These are phyloP conservation scores for Exserohilum rostratum DNA, from an alignment of 2,329 filamentous ascomycete genomes.

Conservation along the genomic window DNA sequence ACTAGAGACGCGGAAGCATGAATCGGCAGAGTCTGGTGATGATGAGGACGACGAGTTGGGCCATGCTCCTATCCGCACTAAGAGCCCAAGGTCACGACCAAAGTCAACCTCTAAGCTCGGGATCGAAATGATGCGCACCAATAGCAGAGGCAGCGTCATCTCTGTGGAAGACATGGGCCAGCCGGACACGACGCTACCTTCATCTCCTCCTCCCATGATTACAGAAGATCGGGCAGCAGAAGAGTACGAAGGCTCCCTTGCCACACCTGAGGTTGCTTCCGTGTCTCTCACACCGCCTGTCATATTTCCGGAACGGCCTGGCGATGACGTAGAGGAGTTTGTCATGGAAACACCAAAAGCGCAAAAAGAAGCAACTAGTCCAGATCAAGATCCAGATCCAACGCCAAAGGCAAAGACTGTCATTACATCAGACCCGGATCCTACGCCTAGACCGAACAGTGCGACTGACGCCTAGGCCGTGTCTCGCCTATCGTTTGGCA, in stretches of 20 bases:
- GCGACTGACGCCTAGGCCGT: constrained; percentile 4
- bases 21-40: constrained; percentile 86
- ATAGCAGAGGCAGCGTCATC: constrained; percentile 81
- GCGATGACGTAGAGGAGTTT: constrained; percentile 43
- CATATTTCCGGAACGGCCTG: constrained; percentile 55
- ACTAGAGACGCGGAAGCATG: constrained; percentile 72
- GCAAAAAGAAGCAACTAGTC: constrained; percentile 35
- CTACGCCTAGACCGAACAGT: constrained; percentile 1
- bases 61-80: constrained; percentile 56
- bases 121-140: constrained; percentile 97
- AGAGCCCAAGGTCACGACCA: constrained; percentile 57
- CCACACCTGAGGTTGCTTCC: constrained; percentile 34
- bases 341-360: constrained; percentile 51
- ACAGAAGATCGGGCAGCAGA: constrained; percentile 49
- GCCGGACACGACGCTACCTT: constrained; percentile 42
- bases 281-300: constrained; percentile 58
- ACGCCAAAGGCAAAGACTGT: constrained; percentile 40
- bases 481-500: neutral
- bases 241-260: constrained; percentile 33
- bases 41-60: constrained; percentile 94
- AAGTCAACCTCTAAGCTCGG: constrained; percentile 76
- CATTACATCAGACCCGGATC: constrained; percentile 4
- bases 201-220: constrained; percentile 50
- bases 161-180: constrained; percentile 54
- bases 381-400: constrained; percentile 52